Evolutionary conservation across 2,329 filamentous ascomycete genomes (phyloP).

Genomic region (Fusarium concolor): DNA sequence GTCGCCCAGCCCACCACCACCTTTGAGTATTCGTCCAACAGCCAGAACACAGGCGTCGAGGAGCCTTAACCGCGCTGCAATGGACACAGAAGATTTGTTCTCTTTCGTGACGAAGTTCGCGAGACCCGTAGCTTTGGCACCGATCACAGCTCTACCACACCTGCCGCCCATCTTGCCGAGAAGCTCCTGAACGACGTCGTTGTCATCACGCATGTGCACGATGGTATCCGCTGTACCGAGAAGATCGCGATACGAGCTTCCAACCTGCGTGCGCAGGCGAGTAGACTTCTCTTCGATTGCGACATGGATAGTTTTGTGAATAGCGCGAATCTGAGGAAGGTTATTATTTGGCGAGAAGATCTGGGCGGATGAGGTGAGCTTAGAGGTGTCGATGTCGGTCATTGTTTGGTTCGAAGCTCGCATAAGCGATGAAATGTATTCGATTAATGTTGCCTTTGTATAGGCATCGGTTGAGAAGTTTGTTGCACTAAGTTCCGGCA

Average conservation of each 20-base stretch:
- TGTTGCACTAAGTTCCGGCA: slow-evolving; percentile 5
- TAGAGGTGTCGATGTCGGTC: slow-evolving; percentile 60
- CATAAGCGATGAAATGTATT: background rate
- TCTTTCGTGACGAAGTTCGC: slow-evolving; percentile 56
- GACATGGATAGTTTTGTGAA: slow-evolving; percentile 69
- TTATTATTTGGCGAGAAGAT: slow-evolving; percentile 68
- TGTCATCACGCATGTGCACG: slow-evolving; percentile 85
- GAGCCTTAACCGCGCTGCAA: slow-evolving; percentile 60
- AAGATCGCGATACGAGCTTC: slow-evolving; percentile 83
- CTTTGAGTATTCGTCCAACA: slow-evolving; percentile 62
- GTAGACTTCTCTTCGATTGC: slow-evolving; percentile 72
- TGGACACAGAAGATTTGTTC: slow-evolving; percentile 44
- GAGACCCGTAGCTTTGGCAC: slow-evolving; percentile 71
- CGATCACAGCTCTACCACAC: slow-evolving; percentile 79
- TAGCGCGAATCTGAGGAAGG: slow-evolving; percentile 71
- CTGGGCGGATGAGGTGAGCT: slow-evolving; percentile 62
- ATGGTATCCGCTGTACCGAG: slow-evolving; percentile 95
- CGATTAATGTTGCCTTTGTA: slow-evolving; percentile 1
- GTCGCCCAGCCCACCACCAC: slow-evolving; percentile 48
- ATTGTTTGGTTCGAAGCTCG: slow-evolving; percentile 46
- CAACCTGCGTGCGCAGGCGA: slow-evolving; percentile 72
- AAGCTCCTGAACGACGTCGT: slow-evolving; percentile 77
- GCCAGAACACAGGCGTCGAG: slow-evolving; percentile 64
- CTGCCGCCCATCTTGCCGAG: slow-evolving; percentile 78
- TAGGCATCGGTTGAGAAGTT: slow-evolving; percentile 23